Conservation (phyloP, 2,329 filamentous ascomycete species). For the Epichloe festucae region DNA sequence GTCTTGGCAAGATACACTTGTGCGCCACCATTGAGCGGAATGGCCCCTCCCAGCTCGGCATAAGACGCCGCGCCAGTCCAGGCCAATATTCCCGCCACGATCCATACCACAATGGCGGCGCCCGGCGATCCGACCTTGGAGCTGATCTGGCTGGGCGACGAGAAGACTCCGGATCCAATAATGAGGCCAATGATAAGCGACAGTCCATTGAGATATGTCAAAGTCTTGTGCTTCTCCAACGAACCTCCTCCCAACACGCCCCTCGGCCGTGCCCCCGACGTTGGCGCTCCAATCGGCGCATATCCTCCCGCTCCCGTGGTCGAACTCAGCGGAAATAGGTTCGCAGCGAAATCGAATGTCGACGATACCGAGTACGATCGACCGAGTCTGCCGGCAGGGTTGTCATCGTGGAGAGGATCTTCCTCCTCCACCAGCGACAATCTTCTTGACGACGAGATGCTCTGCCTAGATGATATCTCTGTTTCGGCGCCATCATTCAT, state of each 20-base stretch:
- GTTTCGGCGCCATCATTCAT: constrained; percentile 40
- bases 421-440: constrained; percentile 73
- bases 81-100: constrained; percentile 77
- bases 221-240: constrained; percentile 85
- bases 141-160: constrained; percentile 85
- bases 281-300: constrained; percentile 70
- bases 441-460: constrained; percentile 81
- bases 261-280: constrained; percentile 32
- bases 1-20: constrained; percentile 95
- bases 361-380: constrained; percentile 85
- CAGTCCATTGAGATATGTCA: constrained; percentile 89
- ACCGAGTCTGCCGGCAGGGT: constrained; percentile 32
- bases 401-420: constrained; percentile 54
- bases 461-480: constrained; percentile 65
- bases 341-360: constrained; percentile 89
- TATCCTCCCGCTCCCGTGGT: constrained; percentile 61
- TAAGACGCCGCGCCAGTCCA: constrained; percentile 96
- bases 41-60: constrained; percentile 88
- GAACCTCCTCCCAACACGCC: constrained; percentile 58
- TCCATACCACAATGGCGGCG: constrained; percentile 82
- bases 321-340: constrained; percentile 82
- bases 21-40: constrained; percentile 86
- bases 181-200: constrained; percentile 86
- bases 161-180: constrained; percentile 94
- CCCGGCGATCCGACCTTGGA: constrained; percentile 82